Conservation (phyloP, 495 filamentous ascomycete species). For the Beverwykella pulmonaria region DNA sequence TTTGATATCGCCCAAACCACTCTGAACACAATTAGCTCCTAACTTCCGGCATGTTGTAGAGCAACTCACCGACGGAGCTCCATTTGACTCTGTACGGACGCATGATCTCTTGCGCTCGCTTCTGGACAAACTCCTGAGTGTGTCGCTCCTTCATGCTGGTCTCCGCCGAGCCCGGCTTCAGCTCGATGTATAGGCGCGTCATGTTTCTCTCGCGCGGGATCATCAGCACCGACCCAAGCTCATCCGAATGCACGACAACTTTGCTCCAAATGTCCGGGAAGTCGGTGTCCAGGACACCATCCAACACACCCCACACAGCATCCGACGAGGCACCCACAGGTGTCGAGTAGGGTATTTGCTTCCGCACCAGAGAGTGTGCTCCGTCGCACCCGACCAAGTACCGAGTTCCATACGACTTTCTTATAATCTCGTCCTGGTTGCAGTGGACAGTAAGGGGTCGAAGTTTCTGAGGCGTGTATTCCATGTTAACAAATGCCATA, state of each 20-base stretch:
- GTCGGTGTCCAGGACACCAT: slow-evolving; percentile 73
- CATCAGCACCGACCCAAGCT: slow-evolving; percentile 71
- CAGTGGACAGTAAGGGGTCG: slow-evolving; percentile 23
- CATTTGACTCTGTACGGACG: slow-evolving; percentile 69
- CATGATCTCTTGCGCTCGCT: slow-evolving; percentile 66
- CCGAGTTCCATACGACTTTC: slow-evolving; percentile 21
- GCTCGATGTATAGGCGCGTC: slow-evolving; percentile 76
- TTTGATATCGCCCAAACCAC: slow-evolving; percentile 71
- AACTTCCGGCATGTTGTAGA: background rate
- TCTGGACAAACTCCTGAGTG: slow-evolving; percentile 69
- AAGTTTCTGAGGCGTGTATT: slow-evolving; percentile 22
- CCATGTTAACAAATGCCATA: slow-evolving; percentile 48
- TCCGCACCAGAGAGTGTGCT: slow-evolving; percentile 54
- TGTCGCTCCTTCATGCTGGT: slow-evolving; percentile 63
- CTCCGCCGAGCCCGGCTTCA: slow-evolving; percentile 67
- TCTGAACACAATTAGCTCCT: slow-evolving; percentile 41
- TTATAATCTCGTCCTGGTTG: slow-evolving; percentile 7
- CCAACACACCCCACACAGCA: slow-evolving; percentile 76
- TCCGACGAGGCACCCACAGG: slow-evolving; percentile 64
- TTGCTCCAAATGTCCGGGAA: slow-evolving; percentile 80
- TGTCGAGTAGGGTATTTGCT: slow-evolving; percentile 63
- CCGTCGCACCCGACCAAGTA: slow-evolving; percentile 43
- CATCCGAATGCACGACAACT: slow-evolving; percentile 64
- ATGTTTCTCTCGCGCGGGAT: slow-evolving; percentile 75
- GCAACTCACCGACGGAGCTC: slow-evolving; percentile 55